phyloP scores from a whole-genome alignment of 441 rosid genomes.

The Metrosideros polymorpha region DNA sequence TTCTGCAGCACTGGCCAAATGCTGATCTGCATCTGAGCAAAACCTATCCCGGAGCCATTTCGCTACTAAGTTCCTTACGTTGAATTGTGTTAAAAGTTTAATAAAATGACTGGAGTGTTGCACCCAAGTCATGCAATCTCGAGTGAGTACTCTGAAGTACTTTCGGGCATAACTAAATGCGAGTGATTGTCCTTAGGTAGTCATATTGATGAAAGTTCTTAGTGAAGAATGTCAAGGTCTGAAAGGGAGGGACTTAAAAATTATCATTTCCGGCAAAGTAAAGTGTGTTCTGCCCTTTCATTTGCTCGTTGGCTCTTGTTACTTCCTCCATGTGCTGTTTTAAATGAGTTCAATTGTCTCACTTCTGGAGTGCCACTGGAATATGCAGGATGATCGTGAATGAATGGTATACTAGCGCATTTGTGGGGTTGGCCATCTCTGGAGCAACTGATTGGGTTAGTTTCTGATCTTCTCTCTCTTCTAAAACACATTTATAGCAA shows the following conservation, averaged over 20 bases:
- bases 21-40: neutral
- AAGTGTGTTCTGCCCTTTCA: neutral
- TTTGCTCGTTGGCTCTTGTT: neutral
- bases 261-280: neutral
- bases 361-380: neutral
- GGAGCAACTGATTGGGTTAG: conserved; percentile 87
- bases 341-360: neutral
- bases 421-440: conserved; percentile 58
- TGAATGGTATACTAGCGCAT: conserved; percentile 66
- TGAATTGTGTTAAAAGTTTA: neutral
- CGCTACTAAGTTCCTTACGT: neutral
- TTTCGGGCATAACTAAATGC: neutral
- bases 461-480: neutral
- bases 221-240: neutral
- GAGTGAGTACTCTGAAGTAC: neutral
- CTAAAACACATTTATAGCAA: neutral
- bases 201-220: neutral
- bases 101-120: neutral
- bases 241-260: neutral
- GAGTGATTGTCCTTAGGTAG: neutral
- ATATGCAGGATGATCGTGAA: conserved; percentile 80
- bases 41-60: neutral
- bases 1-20: neutral
- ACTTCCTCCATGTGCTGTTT: neutral
- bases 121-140: neutral